Conservation (phyloP, 176 grass and related monocot genomes). For the Calamus simplicifolius region DNA sequence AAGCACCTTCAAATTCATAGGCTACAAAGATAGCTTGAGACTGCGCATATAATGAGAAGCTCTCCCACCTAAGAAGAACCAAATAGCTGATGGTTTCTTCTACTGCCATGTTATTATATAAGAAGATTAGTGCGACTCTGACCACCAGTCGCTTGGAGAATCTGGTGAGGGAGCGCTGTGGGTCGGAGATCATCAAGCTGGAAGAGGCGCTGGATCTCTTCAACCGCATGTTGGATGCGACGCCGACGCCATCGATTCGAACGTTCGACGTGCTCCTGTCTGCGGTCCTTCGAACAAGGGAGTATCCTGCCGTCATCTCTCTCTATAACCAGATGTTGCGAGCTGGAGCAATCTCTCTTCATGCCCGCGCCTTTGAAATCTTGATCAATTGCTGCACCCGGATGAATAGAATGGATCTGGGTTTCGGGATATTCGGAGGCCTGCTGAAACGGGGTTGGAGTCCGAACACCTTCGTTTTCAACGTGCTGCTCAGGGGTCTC, state of each 20-base stretch:
- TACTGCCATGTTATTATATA: too few relatives aligned
- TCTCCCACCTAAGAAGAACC: too few relatives aligned
- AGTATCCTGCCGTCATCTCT: not conserved
- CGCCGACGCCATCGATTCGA: not conserved
- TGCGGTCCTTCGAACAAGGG: not conserved
- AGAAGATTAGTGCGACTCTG: too few relatives aligned
- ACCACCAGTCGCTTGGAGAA: not conserved
- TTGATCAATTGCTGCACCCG: slow-evolving; percentile 21
- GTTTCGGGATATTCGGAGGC: slow-evolving; percentile 1
- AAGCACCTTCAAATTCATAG: too few relatives aligned
- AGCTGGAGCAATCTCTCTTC: not conserved
- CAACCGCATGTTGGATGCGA: not conserved
- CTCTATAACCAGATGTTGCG: slow-evolving; percentile 11
- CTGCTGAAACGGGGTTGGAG: not conserved
- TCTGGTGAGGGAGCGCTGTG: not conserved
- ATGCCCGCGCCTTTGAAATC: slow-evolving; percentile 2
- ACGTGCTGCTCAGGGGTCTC: slow-evolving; percentile 4
- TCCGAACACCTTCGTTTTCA: not conserved
- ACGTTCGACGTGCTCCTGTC: not conserved
- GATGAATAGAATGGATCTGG: not conserved
- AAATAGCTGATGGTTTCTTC: too few relatives aligned
- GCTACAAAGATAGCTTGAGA: too few relatives aligned
- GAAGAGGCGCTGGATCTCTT: not conserved
- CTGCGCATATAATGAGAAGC: too few relatives aligned
- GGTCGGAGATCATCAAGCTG: not conserved